Evolutionary conservation across 139 green algal genomes (phyloP), one percentile per base, ranked within the genome.

Genomic region (Marvania coccoides): DNA sequence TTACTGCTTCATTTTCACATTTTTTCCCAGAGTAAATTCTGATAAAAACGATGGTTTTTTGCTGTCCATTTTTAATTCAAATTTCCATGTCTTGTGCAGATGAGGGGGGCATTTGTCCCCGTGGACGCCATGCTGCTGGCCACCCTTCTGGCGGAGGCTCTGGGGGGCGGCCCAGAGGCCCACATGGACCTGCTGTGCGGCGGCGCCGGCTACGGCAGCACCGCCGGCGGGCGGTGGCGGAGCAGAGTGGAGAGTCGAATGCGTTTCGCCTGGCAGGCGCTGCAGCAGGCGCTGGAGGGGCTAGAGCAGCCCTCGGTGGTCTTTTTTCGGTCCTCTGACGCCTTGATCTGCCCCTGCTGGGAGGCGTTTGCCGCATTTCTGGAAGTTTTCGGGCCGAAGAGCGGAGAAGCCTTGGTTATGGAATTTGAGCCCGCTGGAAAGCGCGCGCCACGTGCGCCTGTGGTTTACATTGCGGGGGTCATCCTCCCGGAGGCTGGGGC

Each of bases 91-190:
- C 9, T 15, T 8, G 9, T 13, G 24, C 4, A 5, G 7, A 48
- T 24, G 9, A 33, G 38, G 26, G 35, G 56, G 19, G 66, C 19
- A 51, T 51, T 51, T 28, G 19, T 51, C 19, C 42, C 42, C 3
- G 47, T 80, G 38, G 73, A 80, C 45, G 51, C 63, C n/a, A 26
- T 47, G 24, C 63, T 80, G 59, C 62, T 80, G 45, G 65, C 57
- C 46, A 71, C 8, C 38, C 46, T 72, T 48, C 30, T 29, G 26
- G 30, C 13, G 0, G 19, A 9, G 24, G 23, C 38, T n/a, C 39
- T 72, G 19, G 37, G 57, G 10, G 3, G 31, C 4, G 15, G 37
- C 8, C 65, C 57, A 23, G 64, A 59, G 37, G 63, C 65, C 4
- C 69, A 68, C 29, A 14, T 67, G 62, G 38, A 42, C 2, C 47